Evolutionary conservation across 768 basidiomycete genomes (phyloP), one percentile per base, ranked within the genome.

Genomic region (Hysterangium stoloniferum): DNA sequence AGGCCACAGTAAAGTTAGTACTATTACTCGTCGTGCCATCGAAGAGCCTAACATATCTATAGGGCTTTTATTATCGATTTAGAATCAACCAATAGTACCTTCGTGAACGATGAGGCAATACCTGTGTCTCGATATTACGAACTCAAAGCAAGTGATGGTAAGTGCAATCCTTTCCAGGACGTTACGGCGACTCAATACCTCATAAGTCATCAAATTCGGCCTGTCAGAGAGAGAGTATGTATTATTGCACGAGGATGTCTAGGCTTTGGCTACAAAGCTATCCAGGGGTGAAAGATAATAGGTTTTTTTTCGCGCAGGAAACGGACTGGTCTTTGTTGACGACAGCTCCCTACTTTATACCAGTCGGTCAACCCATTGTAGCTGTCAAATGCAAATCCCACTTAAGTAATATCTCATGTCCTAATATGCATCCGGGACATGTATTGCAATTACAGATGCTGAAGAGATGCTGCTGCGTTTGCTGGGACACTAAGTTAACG

Each of bases 1-100:
- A 89, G 62, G 72, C 78, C n/a, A 67, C 75, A 4, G 77, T 89
- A 38, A 99, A 98, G 95, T 95, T 42, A 37, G 88, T 75, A 8
- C n/a, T n/a, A n/a, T n/a, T n/a, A 6, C 22, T 33, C 9, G 5
- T 27, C 27, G 33, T 50, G 42, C 36, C 31, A 27, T 57, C 35
- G 40, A 40, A 42, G 24, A 25, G 43, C 41, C 33, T 22, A 37
- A 47, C 36, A 53, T 31, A 46, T 13, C 11, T 20, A 31, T 56
- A 98, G 93, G 62, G 93, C 96, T 1, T 99, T 93, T 64, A 79
- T 99, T 44, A 96, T 99, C 53, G 96, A 99, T 67, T 79, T 99
- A 7, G 94, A 99, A 58, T 96, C 93, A n/a, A 97, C 96, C 2
- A 99, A 99, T 62, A 83, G 88, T 2, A 98, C 96, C 0, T 74